Evolutionary conservation across 169 alveolate genomes (phyloP).

Genomic region (Cryptosporidium viatorum): DNA sequence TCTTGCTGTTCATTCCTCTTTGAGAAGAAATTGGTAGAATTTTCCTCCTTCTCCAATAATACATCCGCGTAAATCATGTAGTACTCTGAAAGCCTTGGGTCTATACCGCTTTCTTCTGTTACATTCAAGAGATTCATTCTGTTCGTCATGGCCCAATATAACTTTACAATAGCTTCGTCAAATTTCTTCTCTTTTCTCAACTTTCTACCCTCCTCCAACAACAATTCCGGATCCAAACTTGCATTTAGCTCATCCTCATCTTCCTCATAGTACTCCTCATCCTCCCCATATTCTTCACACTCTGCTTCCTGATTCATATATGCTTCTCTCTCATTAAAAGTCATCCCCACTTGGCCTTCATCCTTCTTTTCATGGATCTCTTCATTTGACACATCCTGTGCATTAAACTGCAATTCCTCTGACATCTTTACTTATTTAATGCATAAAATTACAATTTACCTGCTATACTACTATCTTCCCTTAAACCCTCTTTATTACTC

Average conservation of each 20-base stretch:
- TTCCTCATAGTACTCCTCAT: constrained; percentile 6
- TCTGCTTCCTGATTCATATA: not conserved
- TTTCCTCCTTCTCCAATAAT: constrained; percentile 60
- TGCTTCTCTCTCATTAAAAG: constrained; percentile 12
- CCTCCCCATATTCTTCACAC: constrained; percentile 18
- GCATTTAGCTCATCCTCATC: constrained; percentile 66
- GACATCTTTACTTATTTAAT: not conserved
- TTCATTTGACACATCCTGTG: not conserved
- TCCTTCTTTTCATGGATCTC: not conserved
- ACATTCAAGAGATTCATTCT: constrained; percentile 39
- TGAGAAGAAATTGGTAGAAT: constrained; percentile 52
- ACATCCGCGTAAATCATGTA: constrained; percentile 59
- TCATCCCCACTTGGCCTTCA: constrained; percentile 7
- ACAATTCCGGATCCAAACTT: constrained; percentile 25
- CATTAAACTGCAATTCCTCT: not conserved
- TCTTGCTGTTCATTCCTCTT: not conserved
- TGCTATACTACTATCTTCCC: not conserved
- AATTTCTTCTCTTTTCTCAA: constrained; percentile 36
- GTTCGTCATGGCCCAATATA: constrained; percentile 72
- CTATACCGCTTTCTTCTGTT: constrained; percentile 58
- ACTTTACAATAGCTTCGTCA: constrained; percentile 58
- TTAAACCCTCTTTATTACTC: not conserved
- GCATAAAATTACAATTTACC: not conserved
- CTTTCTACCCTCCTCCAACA: constrained; percentile 59
- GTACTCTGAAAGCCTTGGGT: constrained; percentile 70